Base-by-base conservation (phyloP, 495 filamentous ascomycete genomes). In the Daldinia decipiens region DNA sequence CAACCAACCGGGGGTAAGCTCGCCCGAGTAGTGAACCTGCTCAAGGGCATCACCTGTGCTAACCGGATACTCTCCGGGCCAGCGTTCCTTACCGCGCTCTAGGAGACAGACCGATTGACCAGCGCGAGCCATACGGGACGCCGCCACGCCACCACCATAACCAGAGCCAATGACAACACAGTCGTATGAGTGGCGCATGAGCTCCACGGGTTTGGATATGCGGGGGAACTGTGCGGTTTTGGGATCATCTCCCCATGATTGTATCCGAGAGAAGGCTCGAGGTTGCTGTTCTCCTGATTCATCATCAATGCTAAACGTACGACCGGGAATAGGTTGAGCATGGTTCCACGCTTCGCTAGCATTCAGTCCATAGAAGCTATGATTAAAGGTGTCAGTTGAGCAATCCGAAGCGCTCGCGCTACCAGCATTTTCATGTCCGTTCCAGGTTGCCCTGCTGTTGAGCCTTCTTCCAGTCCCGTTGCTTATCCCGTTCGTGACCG, bases 101-200 rank as follows among this genome's bases (percentile, higher is more conserved):
- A 91, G 80, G 5, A 92, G 74, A 54, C 87, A 89, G 24, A 91
- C 90, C 8, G 78, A 81, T 68, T 88, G 80, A 5, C 86, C 86
- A 8, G 84, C 87, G 53, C 88, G 79, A 4, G 88, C 85, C 86
- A 89, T 90, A 26, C 89, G 84, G 59, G 86, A 85, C 1, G 88
- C 90, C 13, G 89, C 87, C 15, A 91, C 87, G 15, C 85, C 88
- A 59, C 89, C 90, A 13, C 89, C 89, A 77, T 91, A 91, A 1
- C 89, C 90, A 17, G 87, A 90, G 0, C 90, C 89, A 52, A 91
- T 84, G 13, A 91, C 86, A 26, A 91, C 85, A 24, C 86, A 85
- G 72, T 92, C 89, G 59, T 91, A 90, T n/a, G 79, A 73, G 40
- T 79, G 74, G 32, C 86, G 79, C 71, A 91, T 83, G 15, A 85